Evolutionary conservation across 2,329 filamentous ascomycete species (phyloP).

Genomic region (Tolypocladium amazonense): DNA sequence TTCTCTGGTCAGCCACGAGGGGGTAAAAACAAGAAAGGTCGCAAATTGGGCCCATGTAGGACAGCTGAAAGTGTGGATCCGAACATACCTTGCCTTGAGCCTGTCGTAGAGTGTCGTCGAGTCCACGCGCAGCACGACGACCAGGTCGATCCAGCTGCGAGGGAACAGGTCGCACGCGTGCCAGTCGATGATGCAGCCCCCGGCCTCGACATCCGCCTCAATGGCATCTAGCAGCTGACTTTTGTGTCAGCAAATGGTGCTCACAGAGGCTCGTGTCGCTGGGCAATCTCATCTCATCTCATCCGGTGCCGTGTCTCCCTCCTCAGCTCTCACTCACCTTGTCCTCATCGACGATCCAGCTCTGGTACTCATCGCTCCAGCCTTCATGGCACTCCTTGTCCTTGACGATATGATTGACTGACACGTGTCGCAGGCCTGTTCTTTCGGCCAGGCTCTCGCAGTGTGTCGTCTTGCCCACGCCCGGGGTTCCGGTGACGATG

Average conservation of each 20-base stretch:
- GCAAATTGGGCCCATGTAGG: no score
- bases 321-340: constrained; percentile 48
- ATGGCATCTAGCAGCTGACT: constrained; percentile 72
- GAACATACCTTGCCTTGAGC: constrained; percentile 60
- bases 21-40: no score
- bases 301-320: neutral
- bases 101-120: constrained; percentile 77
- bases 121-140: constrained; percentile 79
- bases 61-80: neutral
- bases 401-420: constrained; percentile 86
- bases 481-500: constrained; percentile 89
- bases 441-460: constrained; percentile 69
- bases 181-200: constrained; percentile 92
- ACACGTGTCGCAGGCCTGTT: constrained; percentile 70
- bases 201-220: constrained; percentile 66
- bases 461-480: constrained; percentile 91
- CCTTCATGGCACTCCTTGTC: constrained; percentile 79
- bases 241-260: constrained; percentile 4
- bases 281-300: neutral
- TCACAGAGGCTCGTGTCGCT: neutral
- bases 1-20: neutral
- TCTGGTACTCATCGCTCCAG: constrained; percentile 74
- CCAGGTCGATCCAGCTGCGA: constrained; percentile 85
- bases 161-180: constrained; percentile 96
- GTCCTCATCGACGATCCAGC: constrained; percentile 93